Conservation (phyloP, 1,139 yeast genomes). For the Casaregolazyma lundiana region DNA sequence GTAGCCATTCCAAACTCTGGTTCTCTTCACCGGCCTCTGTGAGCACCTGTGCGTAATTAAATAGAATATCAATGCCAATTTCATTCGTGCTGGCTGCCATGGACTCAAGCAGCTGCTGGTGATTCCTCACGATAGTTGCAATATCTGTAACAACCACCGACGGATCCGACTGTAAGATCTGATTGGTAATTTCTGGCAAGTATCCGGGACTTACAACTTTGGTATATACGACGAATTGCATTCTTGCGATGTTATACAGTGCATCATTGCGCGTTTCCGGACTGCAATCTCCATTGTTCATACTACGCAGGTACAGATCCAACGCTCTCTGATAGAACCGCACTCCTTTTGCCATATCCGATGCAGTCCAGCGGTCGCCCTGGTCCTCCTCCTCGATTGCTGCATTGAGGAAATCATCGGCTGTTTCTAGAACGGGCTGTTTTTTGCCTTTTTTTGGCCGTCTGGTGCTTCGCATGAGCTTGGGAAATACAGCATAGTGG, state of each 20-base stretch:
- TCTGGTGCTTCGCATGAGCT: not conserved
- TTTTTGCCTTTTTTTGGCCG: conserved; percentile 12
- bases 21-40: conserved; percentile 27
- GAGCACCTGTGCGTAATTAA: conserved; percentile 28
- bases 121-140: conserved; percentile 16
- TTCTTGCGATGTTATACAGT: conserved; percentile 27
- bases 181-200: conserved; percentile 15
- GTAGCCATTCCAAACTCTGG: conserved; percentile 16
- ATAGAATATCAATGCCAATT: conserved; percentile 22
- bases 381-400: conserved; percentile 29
- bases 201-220: conserved; percentile 23
- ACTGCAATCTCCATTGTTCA: conserved; percentile 6
- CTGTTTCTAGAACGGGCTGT: conserved; percentile 19
- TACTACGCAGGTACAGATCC: conserved; percentile 19
- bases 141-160: conserved; percentile 17
- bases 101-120: conserved; percentile 17
- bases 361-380: conserved; percentile 31
- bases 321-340: conserved; percentile 29
- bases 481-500: not conserved
- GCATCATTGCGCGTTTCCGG: conserved; percentile 22
- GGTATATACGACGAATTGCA: conserved; percentile 26
- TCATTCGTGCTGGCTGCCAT: conserved; percentile 7
- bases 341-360: conserved; percentile 30
- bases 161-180: conserved; percentile 1
- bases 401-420: conserved; percentile 25